Base-by-base conservation (phyloP, 2,329 filamentous ascomycete species). In the Aspergillus oerlinghausenensis region DNA sequence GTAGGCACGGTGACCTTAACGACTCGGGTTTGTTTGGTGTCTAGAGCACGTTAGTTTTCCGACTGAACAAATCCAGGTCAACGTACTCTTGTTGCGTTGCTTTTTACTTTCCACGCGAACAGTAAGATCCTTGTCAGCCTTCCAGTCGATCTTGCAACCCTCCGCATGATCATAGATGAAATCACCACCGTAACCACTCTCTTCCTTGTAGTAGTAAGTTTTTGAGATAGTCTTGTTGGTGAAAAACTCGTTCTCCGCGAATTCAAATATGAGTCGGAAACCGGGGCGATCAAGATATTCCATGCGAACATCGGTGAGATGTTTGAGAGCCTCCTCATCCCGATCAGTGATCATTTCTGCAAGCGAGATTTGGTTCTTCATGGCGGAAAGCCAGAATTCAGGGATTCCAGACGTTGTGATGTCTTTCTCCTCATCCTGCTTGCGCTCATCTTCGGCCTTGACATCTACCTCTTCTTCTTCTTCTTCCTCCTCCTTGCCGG, bases 91-190 rank as follows among this genome's bases (percentile, higher is more conserved):
- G 81, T 99, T 99, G 63, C 94, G 86, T 81, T 99, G 94, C 84
- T 99, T 99, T 86, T 99, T 99, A 83, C 91, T 95, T 83, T 99
- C 94, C 59, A 97, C 82, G 65, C 90, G 88, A 64, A 97, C 89
- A 49, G 94, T 99, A 67, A 99, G 81, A 72, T 99, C 94, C 77
- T 96, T 92, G 69, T 88, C 88, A 9, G 87, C 80, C 80, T 96
- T 94, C 94, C 94, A 99, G 67, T 97, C 88, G 70, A 99, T 96
- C 83, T 96, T 94, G 75, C 96, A 90, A 63, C 95, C 94, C 76
- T 99, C 93, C 56, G 95, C 94, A 73, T 99, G 94, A 75, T 99
- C 94, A 75, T 99, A 99, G 77, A 99, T 97, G 80, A 97, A 99
- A 77, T 99, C 95, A 66, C 94, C 95, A 66, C 93, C 94, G 71